Evolutionary conservation across 2,329 filamentous ascomycete species (phyloP).

Genomic region (Colletotrichum tropicale): DNA sequence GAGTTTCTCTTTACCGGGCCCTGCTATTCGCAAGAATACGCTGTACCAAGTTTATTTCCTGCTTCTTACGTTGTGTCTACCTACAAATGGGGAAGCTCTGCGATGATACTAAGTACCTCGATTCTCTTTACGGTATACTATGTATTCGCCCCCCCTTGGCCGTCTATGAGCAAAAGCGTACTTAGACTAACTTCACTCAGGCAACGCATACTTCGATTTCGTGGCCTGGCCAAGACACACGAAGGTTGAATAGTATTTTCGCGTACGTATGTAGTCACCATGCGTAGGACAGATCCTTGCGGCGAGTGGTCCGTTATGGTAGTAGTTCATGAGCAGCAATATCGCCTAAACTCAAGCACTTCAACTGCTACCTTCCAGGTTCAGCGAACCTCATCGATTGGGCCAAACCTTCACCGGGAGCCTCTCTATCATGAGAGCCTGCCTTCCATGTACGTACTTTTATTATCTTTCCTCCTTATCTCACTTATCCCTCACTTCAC

Average conservation of each 20-base stretch:
- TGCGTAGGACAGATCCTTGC: background rate
- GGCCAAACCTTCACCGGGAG: background rate
- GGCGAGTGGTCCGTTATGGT: no score
- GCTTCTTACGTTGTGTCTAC: background rate
- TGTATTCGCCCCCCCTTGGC: accelerated
- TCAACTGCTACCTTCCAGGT: background rate
- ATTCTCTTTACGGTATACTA: background rate
- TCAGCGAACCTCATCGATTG: background rate
- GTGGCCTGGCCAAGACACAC: background rate
- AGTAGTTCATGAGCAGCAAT: background rate
- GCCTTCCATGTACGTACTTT: background rate
- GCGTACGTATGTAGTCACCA: accelerated
- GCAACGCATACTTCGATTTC: background rate
- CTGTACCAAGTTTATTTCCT: background rate
- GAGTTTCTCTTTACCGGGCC: background rate
- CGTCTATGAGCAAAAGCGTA: background rate
- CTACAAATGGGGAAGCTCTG: background rate
- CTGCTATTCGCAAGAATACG: background rate
- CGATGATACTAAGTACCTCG: background rate
- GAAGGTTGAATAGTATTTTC: background rate
- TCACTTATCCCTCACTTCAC: background rate
- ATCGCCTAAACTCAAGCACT: background rate
- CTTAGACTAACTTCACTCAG: accelerated
- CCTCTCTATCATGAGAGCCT: background rate
- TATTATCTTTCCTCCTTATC: background rate